Base-by-base conservation (phyloP, 2,329 filamentous ascomycete species). In the Fusarium pilosicola region DNA sequence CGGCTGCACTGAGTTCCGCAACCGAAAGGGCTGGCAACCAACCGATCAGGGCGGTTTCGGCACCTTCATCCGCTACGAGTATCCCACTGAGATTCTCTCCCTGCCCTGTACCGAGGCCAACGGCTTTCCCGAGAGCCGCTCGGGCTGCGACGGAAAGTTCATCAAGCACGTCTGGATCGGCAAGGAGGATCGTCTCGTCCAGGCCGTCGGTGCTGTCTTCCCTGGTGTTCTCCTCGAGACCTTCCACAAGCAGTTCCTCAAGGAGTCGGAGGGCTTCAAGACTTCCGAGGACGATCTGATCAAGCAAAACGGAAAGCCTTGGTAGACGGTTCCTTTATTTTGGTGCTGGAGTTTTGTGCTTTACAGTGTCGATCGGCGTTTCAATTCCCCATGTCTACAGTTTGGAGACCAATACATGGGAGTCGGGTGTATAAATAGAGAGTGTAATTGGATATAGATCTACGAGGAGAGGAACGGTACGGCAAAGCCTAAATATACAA, bases 11-110 rank as follows among this genome's bases (percentile, higher is more conserved):
- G 78, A 83, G 54, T 84, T 83, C 74, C 80, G 81, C 32, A 74
- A 74, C 58, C 80, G 80, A 70, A 65, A 56, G 20, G 80, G 81
- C 9, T 83, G 83, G 39, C 79, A 80, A 38, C 83, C 83, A 4
- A 84, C 83, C 6, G 83, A 84, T 48, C 84, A 86, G 71, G 84
- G 83, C 34, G 84, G 83, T 22, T 86, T 86, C 71, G 84, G 84
- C 66, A 84, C 81, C 2, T 82, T 77, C 54, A 81, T 85, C 48
- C 82, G 84, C 36, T 86, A 86, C 77, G 81, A 83, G 62, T 84
- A 80, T 62, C 77, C 76, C 26, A 75, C 81, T 45, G 81, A 83
- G 64, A 84, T 86, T 64, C 79, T 79, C 46, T 80, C 80, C 34
- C 79, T 85, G 18, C 80, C 80, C 7, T 85, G 84, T 62, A 78